Base-by-base conservation (phyloP, 805 yeast species). In the Saturnispora silvae region DNA sequence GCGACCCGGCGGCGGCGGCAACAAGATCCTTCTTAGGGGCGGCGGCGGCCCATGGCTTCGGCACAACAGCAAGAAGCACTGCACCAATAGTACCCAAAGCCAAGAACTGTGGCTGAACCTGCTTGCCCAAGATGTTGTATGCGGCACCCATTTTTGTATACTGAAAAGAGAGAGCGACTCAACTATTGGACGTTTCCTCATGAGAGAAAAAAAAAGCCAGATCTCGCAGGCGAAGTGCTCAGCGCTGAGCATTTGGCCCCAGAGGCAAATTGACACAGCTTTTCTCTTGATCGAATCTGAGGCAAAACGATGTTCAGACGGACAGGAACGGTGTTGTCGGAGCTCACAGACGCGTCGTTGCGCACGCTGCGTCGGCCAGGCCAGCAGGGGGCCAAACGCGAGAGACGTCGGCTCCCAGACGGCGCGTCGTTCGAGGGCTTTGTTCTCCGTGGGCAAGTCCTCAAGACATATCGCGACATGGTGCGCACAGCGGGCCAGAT, bases 41-140 rank as follows among this genome's bases (percentile, higher is more conserved):
- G 43, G 65, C 64, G 19, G 75, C 63, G 43, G 65, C 64, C 82
- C 80, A 77, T 60, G 87, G 84, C 60, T 83, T 81, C 57, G 92
- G 92, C 34, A 68, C 59, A 43, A 71, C 75, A 38, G 75, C 60
- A 33, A 76, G 67, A 28, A 71, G 73, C 36, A 83, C 79, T 23
- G 78, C 59, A 46, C 81, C 77, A 51, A 87, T 67, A 31, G 96
- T 85, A 49, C 79, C 92, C 47, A 87, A 59, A 33, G 96, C 81
- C 58, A 87, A 73, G 75, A 70, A 81, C 65, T 86, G 89, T 44
- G 96, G 75, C 53, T 76, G 85, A 53, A 86, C 76, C 46, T 82
- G 63, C 67, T 71, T 84, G 44, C 97, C 97, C 53, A 85, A 67
- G 51, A 87, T 80, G 44, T 67, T 67, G 71, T 87, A 87, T 57